These are phyloP conservation scores for Macadamia integrifolia DNA, from an alignment of 164 flowering plant genomes.

Conservation along the genomic window DNA sequence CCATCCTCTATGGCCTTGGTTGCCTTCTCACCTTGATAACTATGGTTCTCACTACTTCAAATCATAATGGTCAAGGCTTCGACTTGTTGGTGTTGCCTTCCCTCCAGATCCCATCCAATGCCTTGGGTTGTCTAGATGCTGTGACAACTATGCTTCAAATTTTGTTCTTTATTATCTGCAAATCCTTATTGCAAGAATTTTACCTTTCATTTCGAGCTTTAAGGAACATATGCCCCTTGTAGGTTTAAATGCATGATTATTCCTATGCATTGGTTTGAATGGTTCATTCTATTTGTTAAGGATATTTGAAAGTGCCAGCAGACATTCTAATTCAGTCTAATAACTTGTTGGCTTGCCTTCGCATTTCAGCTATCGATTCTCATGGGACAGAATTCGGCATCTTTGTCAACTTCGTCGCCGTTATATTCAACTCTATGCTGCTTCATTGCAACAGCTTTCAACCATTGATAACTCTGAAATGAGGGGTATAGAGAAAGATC, in stretches of 20 bases:
- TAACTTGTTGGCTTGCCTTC: conserved; percentile 13
- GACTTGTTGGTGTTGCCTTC: too few species aligned
- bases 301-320: background rate
- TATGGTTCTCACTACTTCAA: too few species aligned
- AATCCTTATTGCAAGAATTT: too few species aligned
- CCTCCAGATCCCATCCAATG: too few species aligned
- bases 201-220: too few species aligned
- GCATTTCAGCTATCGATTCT: conserved; percentile 67
- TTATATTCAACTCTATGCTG: conserved; percentile 83
- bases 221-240: background rate
- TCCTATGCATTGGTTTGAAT: too few species aligned
- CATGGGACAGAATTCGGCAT: conserved; percentile 78
- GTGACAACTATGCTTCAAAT: too few species aligned
- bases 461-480: conserved; percentile 41
- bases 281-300: background rate
- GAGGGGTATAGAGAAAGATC: conserved; percentile 81
- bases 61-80: too few species aligned
- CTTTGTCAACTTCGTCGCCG: conserved; percentile 84
- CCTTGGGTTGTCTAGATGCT: too few species aligned
- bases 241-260: background rate
- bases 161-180: too few species aligned
- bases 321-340: background rate
- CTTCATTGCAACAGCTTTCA: conserved; percentile 55
- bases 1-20: too few species aligned
- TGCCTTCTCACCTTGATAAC: too few species aligned